Base-by-base conservation (phyloP, 23 red algal species). In the Chondrus crispus region DNA sequence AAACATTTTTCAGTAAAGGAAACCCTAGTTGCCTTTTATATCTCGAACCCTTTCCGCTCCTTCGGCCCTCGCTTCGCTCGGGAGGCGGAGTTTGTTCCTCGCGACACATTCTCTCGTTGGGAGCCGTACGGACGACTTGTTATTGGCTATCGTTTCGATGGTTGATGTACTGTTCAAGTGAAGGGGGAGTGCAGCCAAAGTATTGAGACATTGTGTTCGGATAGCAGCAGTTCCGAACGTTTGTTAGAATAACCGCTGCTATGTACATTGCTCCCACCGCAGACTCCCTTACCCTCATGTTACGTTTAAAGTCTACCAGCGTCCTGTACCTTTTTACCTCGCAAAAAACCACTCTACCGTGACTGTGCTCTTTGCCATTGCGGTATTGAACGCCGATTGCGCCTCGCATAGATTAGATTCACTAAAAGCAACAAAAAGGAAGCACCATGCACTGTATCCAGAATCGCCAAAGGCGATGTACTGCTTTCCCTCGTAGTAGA, bases 341-440 rank as follows among this genome's bases (percentile, higher is more conserved):
- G 8, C 55, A 45, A 76, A 76, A 12, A 62, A 49, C 62, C 60
- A 88, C 62, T 74, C 62, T 8, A 88, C 84, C 2, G 84, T 68
- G 2, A 47, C 46, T 1, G 48, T 16, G 48, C 12, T 11, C 81
- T 64, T 68, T 68, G 19, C 33, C 51, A 85, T 85, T 16, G 55
- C 20, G 32, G 26, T 53, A 38, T 37, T 85, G 57, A 73, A 85
- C 19, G 11, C 29, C 40, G 36, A 28, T 26, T 66, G 81, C 28
- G 29, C 51, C 13, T 40, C 53, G 57, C 38, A 64, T 1, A 85
- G 71, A 76, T 76, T 60, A 39, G 60, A 42, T 1, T 33, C 3
- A 3, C 4, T 28, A 68, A 2, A 85, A 13, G 50, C 13, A 38
- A 68, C 32, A 30, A 24, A 13, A 26, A 85, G 44, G 36, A 33